Base-by-base conservation (phyloP, 331 rosid genomes). In the Stylosanthes scabra region DNA sequence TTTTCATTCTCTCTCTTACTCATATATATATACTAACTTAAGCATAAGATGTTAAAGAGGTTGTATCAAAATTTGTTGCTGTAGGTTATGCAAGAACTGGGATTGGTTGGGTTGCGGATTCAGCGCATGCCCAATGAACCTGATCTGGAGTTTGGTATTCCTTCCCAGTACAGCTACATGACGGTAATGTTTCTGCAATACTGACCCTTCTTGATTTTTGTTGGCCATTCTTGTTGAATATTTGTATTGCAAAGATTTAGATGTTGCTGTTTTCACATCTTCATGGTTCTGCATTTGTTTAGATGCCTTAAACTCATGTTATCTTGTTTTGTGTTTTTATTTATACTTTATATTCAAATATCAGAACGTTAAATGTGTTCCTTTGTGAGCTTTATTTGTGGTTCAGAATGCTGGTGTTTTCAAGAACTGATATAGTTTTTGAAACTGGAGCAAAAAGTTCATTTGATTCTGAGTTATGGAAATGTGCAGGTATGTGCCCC, bases 1-100 rank as follows among this genome's bases (percentile, higher is more conserved):
- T 56, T 65, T 28, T n/a, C 28, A 66, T 45, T 12, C 11, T 47
- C 42, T 56, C 39, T 40, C 54, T 59, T 66, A 71, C 60, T 3
- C 7, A 7, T 45, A 40, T 29, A 4, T 59, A 31, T 31, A 5
- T 31, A 44, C 29, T 47, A 27, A 60, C 16, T 60, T 60, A 16
- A 66, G n/a, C 66, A 20, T 8, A 46, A 39, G 60, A 61, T 40
- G 47, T 47, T 20, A 45, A 41, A 57, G 49, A 29, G 47, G 9
- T 50, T 73, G 9, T 7, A 39, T 41, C 42, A 16, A 45, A 14
- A 25, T 47, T 77, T 74, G 67, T 71, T 45, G 47, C 65, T 84
- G 56, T 82, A 94, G 99, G 97, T 94, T 80, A 91, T 94, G 97
- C 97, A 88, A 85, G 99, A 94, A 75, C 78, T 94, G 56, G 97